These are phyloP conservation scores for Hemisphaericaspora subhashii DNA, from an alignment of 1,139 yeast genomes.

Conservation along the genomic window DNA sequence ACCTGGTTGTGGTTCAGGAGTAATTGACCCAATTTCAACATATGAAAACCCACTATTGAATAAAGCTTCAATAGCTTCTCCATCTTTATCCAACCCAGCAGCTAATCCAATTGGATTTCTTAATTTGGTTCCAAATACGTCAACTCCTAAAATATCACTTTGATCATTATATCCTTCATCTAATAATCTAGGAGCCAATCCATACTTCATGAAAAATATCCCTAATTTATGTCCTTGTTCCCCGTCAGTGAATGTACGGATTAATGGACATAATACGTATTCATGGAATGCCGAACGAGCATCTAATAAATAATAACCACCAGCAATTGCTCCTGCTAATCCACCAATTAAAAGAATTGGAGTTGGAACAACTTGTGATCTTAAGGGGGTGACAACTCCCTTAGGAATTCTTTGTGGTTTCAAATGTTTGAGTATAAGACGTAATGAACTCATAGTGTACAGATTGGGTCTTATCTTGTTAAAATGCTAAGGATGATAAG, in stretches of 20 bases:
- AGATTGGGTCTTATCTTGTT: background rate
- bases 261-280: constrained; percentile 72
- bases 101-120: constrained; percentile 88
- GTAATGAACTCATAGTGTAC: constrained; percentile 2
- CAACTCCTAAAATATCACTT: constrained; percentile 54
- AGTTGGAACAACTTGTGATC: constrained; percentile 30
- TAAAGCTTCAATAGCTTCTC: constrained; percentile 85
- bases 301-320: constrained; percentile 54
- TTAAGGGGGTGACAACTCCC: constrained; percentile 8
- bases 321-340: constrained; percentile 27
- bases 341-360: constrained; percentile 27
- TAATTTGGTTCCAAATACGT: constrained; percentile 63
- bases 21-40: constrained; percentile 90
- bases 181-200: constrained; percentile 62
- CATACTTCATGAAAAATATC: constrained; percentile 64
- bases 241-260: constrained; percentile 72
- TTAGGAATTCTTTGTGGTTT: constrained; percentile 1
- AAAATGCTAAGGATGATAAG: background rate
- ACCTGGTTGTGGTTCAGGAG: constrained; percentile 93
- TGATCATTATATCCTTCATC: constrained; percentile 47
- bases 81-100: constrained; percentile 95
- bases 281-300: constrained; percentile 84
- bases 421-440: constrained; percentile 5
- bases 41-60: constrained; percentile 81
- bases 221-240: constrained; percentile 85